Percentiles rank a stretch among this genome's conserved stretches.
These are phyloP conservation scores for Zasmidium cellare DNA, from an alignment of 2,329 filamentous ascomycete species.

Conservation along the genomic window DNA sequence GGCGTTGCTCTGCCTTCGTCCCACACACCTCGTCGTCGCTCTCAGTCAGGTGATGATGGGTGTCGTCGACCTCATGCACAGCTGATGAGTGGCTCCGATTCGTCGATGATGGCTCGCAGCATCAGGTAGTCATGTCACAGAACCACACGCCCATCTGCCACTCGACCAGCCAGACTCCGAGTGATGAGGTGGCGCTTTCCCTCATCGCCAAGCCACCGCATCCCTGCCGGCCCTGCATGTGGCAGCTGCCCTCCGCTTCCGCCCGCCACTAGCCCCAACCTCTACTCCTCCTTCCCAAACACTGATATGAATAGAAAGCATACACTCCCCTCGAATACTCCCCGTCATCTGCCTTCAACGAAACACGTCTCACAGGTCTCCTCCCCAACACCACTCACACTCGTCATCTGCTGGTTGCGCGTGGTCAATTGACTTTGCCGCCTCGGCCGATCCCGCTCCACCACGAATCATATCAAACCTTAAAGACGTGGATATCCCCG, in stretches of 20 bases:
- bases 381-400: neutral
- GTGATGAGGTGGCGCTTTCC: neutral
- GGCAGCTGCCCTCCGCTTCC: neutral
- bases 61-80: neutral
- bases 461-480: neutral
- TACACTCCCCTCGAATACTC: too few species aligned
- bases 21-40: neutral
- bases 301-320: too few species aligned
- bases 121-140: neutral
- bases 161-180: neutral
- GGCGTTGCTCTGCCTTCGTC: too few species aligned
- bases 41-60: neutral
- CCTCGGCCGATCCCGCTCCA: neutral
- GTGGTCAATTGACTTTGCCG: neutral
- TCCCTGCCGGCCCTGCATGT: neutral
- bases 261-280: neutral
- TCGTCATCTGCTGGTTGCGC: neutral
- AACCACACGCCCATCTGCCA: neutral
- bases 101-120: neutral
- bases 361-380: neutral
- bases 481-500: neutral
- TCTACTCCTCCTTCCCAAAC: neutral
- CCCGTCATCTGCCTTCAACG: neutral
- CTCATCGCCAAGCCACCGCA: neutral
- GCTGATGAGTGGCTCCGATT: neutral